Evolutionary conservation across 2,329 filamentous ascomycete genomes (phyloP).

Genomic region (Xylaria sp.): DNA sequence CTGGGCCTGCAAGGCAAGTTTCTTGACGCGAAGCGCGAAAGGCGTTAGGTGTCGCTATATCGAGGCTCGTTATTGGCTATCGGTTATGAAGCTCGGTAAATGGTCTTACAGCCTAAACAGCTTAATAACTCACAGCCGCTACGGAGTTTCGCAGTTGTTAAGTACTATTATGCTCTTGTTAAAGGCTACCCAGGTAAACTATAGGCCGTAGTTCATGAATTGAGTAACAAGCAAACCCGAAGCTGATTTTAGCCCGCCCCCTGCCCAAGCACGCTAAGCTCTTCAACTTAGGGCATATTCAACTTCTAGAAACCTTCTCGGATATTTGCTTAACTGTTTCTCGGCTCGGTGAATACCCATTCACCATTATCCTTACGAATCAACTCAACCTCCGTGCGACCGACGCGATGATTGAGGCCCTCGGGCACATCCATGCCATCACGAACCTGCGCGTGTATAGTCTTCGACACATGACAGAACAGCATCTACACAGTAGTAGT

Average conservation of each 20-base stretch:
- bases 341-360: constrained; percentile 51
- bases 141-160: constrained; percentile 4
- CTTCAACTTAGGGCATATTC: not conserved
- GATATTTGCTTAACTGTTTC: constrained; percentile 17
- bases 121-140: constrained; percentile 3
- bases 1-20: not conserved
- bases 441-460: constrained; percentile 47
- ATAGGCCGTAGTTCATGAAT: constrained; percentile 2
- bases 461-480: constrained; percentile 51
- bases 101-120: constrained; percentile 31
- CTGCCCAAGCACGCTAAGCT: not conserved
- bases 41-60: constrained; percentile 11
- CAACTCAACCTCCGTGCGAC: constrained; percentile 50
- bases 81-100: constrained; percentile 35
- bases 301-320: not conserved
- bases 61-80: constrained; percentile 21
- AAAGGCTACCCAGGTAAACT: not conserved
- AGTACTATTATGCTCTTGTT: not conserved
- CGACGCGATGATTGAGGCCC: constrained; percentile 50
- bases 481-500: constrained; percentile 45
- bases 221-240: not conserved
- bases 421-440: constrained; percentile 52
- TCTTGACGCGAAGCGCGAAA: constrained; percentile 8
- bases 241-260: not conserved
- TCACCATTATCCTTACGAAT: constrained; percentile 49